Evolutionary conservation across 2,329 filamentous ascomycete species (phyloP), one percentile per base, ranked within the genome.

Genomic region (Sporothrix protearum): DNA sequence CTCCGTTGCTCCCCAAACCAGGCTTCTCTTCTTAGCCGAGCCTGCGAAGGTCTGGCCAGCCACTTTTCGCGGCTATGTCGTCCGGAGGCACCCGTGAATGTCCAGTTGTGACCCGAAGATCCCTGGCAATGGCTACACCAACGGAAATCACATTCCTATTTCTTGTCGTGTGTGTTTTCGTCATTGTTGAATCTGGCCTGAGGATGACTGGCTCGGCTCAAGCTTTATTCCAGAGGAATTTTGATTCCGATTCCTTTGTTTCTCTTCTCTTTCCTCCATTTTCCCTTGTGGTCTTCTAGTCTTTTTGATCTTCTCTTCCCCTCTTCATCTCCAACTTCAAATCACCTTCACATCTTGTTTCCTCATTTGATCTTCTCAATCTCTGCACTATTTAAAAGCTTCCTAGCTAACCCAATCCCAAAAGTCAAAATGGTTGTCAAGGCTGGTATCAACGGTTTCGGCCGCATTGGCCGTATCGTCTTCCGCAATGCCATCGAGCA

Each of bases 381-480:
- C 55, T 72, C 45, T 16, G 39, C 61, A 42, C 68, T 9, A 30
- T 49, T n/a, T 36, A 19, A 33, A 51, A 33, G 42, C 45, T 22
- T 67, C 45, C 33, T 53, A 53, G 64, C 64, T 67, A 64, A 63
- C 57, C 30, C 53, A 33, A 45, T 45, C n/a, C 61, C 28, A 72
- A 66, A 74, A 77, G 79, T 76, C 78, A 86, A 79, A 79, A 87
- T 87, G 84, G 80, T 81, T 81, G 82, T 86, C 82, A 89, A 96
- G 90, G 93, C 96, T 82, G 94, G 94, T 84, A 97, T 97, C 91
- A 98, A 97, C 92, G 95, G 96, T 85, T 99, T 99, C 88, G 96
- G 96, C 87, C 94, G 96, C 85, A 99, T 99, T 85, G 96, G 96
- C 81, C 92, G 96, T 84, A 97, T 99, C 84, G 91, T 98, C 88